Conservation (phyloP, 2,329 filamentous ascomycete species). For the Boeremia exigua region DNA sequence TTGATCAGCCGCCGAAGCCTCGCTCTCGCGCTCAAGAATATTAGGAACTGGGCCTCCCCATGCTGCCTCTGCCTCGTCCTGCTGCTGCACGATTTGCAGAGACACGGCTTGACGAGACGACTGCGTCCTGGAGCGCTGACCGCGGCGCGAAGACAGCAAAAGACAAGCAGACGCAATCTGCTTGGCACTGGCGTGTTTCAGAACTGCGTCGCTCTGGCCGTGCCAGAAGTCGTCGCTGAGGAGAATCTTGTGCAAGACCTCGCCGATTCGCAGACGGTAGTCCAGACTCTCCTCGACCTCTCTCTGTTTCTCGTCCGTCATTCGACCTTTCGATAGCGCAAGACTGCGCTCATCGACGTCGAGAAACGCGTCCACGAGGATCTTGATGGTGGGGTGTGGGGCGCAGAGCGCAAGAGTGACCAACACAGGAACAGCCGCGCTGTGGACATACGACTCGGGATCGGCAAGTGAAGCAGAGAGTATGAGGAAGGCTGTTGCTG, state of each 20-base stretch:
- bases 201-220: not conserved
- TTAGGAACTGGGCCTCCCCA: conserved; percentile 60
- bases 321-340: conserved; percentile 19
- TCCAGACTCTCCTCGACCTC: conserved; percentile 58
- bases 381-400: conserved; percentile 65
- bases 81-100: conserved; percentile 56
- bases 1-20: conserved; percentile 24
- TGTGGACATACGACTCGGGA: conserved; percentile 73
- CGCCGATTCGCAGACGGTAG: conserved; percentile 70
- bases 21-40: conserved; percentile 39
- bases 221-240: conserved; percentile 29
- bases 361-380: conserved; percentile 71
- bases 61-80: conserved; percentile 58
- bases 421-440: conserved; percentile 70
- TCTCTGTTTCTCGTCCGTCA: conserved; percentile 29
- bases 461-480: conserved; percentile 70
- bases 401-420: conserved; percentile 67
- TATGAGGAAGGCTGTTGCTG: conserved; percentile 67
- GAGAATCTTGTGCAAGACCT: conserved; percentile 49
- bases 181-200: conserved; percentile 15
- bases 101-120: conserved; percentile 62
- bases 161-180: conserved; percentile 65
- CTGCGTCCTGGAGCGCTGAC: conserved; percentile 65
- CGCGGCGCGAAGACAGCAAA: conserved; percentile 68
- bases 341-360: conserved; percentile 61